Evolutionary conservation across 2,329 filamentous ascomycete genomes (phyloP).

Genomic region (Xylariales sp.): DNA sequence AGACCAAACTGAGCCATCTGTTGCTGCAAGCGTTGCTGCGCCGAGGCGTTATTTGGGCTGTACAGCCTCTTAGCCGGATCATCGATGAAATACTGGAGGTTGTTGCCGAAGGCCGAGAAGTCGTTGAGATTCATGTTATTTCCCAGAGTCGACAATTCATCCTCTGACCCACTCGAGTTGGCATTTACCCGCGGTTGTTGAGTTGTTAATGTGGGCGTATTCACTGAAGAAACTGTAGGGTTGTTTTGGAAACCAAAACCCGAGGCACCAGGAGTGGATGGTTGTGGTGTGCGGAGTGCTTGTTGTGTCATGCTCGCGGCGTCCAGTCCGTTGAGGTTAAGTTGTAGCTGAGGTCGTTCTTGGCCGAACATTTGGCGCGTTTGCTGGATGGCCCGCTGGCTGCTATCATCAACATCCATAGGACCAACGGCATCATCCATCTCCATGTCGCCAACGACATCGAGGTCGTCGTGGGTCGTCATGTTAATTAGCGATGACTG

Average conservation of each 20-base stretch:
- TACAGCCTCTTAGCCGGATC: slow-evolving; percentile 93
- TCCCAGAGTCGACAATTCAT: slow-evolving; percentile 61
- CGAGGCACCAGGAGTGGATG: slow-evolving; percentile 75
- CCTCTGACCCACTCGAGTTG: slow-evolving; percentile 61
- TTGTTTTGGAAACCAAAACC: slow-evolving; percentile 84
- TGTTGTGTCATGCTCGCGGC: slow-evolving; percentile 72
- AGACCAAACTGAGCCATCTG: slow-evolving; percentile 70
- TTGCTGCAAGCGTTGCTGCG: slow-evolving; percentile 60
- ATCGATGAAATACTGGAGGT: slow-evolving; percentile 64
- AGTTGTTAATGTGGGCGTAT: slow-evolving; percentile 85
- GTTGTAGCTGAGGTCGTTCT: slow-evolving; percentile 68
- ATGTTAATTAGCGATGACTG: slow-evolving; percentile 40
- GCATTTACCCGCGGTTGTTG: slow-evolving; percentile 59
- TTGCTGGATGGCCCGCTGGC: slow-evolving; percentile 63
- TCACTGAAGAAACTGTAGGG: slow-evolving; percentile 94
- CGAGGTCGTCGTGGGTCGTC: slow-evolving; percentile 60
- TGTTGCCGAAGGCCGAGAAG: slow-evolving; percentile 48
- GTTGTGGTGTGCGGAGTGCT: slow-evolving; percentile 79
- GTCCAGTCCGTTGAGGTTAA: slow-evolving; percentile 78
- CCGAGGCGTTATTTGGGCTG: slow-evolving; percentile 73
- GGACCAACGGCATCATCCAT: slow-evolving; percentile 78
- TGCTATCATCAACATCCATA: slow-evolving; percentile 58
- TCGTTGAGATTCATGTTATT: slow-evolving; percentile 57
- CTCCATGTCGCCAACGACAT: slow-evolving; percentile 91
- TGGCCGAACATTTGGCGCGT: slow-evolving; percentile 66